Conservation (phyloP, 2,329 filamentous ascomycete genomes). For the Xylaria arbuscula region DNA sequence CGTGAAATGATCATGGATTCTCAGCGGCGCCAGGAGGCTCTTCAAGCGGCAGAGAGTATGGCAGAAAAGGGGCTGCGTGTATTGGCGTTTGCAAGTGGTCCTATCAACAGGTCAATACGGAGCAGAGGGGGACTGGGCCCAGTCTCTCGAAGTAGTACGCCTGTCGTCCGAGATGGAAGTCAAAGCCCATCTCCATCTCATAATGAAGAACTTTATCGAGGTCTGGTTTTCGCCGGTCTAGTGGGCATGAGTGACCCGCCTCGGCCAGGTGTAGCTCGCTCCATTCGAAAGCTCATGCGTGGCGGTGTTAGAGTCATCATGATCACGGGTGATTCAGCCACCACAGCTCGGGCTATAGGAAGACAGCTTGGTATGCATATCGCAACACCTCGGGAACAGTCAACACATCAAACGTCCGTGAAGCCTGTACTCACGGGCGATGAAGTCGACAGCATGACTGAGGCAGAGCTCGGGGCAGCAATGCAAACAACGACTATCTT, state of each 20-base stretch:
- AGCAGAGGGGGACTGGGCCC: conserved; percentile 53
- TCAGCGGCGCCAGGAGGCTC: conserved; percentile 75
- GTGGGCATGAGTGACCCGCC: conserved; percentile 99
- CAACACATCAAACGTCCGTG: conserved; percentile 67
- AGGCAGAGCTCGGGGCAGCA: conserved; percentile 82
- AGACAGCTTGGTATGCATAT: conserved; percentile 95
- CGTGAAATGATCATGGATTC: conserved; percentile 88
- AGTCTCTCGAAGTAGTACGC: conserved; percentile 64
- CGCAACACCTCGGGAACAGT: conserved; percentile 63
- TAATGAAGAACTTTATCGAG: conserved; percentile 79
- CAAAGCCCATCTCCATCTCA: conserved; percentile 58
- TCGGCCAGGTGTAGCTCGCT: conserved; percentile 86
- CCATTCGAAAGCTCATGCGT: conserved; percentile 89
- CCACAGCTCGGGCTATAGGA: conserved; percentile 92
- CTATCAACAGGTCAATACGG: conserved; percentile 63
- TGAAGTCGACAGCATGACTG: conserved; percentile 92
- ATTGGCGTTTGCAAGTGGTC: conserved; percentile 90
- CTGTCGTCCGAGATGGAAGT: conserved; percentile 53
- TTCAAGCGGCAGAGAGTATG: conserved; percentile 85
- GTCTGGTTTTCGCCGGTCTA: conserved; percentile 88
- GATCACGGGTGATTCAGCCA: conserved; percentile 98
- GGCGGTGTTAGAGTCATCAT: conserved; percentile 98
- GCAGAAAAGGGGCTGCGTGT: conserved; percentile 90
- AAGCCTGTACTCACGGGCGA: conserved; percentile 85
- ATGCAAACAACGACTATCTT: conserved; percentile 94